Conservation (phyloP, 257 asterid species). For the Scutellaria minor region DNA sequence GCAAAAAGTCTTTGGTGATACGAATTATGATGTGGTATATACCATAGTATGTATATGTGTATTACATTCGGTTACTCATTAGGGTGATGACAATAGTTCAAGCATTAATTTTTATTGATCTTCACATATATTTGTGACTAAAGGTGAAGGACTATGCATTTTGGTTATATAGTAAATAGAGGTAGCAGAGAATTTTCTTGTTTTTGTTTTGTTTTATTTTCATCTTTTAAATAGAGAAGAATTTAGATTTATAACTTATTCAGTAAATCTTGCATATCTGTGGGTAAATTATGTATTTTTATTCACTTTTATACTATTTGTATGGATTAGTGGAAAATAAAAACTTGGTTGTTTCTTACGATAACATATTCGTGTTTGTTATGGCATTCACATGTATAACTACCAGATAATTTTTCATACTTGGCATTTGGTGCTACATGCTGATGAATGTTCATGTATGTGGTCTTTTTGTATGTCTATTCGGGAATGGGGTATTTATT, state of each 20-base stretch:
- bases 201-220: background rate
- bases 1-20: background rate
- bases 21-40: too few species aligned
- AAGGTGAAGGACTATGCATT: background rate
- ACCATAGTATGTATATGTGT: background rate
- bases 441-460: constrained; percentile 20
- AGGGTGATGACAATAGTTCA: background rate
- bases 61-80: background rate
- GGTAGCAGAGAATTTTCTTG: background rate
- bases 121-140: background rate
- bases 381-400: constrained; percentile 5
- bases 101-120: background rate
- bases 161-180: background rate
- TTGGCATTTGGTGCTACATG: constrained; percentile 23
- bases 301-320: background rate
- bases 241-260: background rate
- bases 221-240: background rate
- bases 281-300: background rate
- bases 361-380: background rate
- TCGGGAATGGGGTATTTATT: constrained; percentile 12
- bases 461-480: constrained; percentile 3
- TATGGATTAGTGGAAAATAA: background rate
- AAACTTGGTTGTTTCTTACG: background rate
- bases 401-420: background rate
- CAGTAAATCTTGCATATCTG: background rate